Evolutionary conservation across 2,329 filamentous ascomycete genomes (phyloP).

Genomic region (Ceratocystis harringtonii): DNA sequence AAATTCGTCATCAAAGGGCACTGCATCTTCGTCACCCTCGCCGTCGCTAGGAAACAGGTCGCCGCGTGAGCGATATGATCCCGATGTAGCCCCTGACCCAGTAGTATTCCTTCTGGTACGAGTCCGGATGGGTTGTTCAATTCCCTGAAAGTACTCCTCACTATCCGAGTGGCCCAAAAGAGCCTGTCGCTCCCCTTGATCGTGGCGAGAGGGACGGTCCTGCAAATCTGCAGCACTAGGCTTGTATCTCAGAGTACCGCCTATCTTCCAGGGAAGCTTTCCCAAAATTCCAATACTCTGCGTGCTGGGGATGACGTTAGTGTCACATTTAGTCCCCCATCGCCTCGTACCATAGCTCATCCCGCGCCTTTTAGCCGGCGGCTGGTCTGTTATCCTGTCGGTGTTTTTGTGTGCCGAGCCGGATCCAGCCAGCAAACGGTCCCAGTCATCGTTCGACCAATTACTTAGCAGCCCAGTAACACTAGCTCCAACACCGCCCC

Average conservation of each 20-base stretch:
- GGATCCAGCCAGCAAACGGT: slow-evolving; percentile 61
- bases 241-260: slow-evolving; percentile 70
- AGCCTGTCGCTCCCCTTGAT: slow-evolving; percentile 49
- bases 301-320: slow-evolving; percentile 79
- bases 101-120: slow-evolving; percentile 60
- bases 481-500: slow-evolving; percentile 19
- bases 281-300: slow-evolving; percentile 75
- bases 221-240: slow-evolving; percentile 82
- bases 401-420: slow-evolving; percentile 24
- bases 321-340: slow-evolving; percentile 52
- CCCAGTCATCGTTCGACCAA: slow-evolving; percentile 75
- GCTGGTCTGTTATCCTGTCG: slow-evolving; percentile 34
- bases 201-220: slow-evolving; percentile 55
- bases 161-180: slow-evolving; percentile 34
- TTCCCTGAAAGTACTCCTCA: slow-evolving; percentile 36
- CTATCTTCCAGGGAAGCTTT: slow-evolving; percentile 70
- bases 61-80: slow-evolving; percentile 73
- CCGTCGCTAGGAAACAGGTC: slow-evolving; percentile 82
- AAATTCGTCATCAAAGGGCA: slow-evolving; percentile 87
- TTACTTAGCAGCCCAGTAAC: slow-evolving; percentile 46
- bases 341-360: slow-evolving; percentile 74
- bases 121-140: slow-evolving; percentile 22
- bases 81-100: slow-evolving; percentile 65
- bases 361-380: slow-evolving; percentile 57
- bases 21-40: slow-evolving; percentile 77